Base-by-base conservation (phyloP, 1,139 yeast species). In the Sugiyamaella xylanicola region DNA sequence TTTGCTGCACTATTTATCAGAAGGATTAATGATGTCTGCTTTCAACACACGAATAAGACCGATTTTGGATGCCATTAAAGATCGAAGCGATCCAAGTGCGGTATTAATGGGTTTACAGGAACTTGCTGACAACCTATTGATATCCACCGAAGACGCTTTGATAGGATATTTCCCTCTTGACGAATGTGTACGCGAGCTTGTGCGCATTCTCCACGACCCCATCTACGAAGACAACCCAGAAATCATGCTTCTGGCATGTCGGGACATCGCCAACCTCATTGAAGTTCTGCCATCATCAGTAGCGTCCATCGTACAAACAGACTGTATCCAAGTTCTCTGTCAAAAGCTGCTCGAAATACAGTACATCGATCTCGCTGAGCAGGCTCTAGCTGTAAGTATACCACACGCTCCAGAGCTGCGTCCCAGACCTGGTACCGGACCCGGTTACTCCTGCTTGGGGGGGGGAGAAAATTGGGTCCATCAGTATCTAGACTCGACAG, bases 321-420 rank as follows among this genome's bases (percentile, higher is more conserved):
- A 87, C 1, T 80, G 91, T 11, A 39, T 51, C 17, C 85, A 83
- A 42, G 83, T 82, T 0, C 74, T 93, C 43, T 83, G 88, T 62
- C 75, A 77, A 11, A 87, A 87, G 63, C 72, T 93, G 46, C 69
- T 82, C 61, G 96, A 90, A 63, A 86, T 92, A 17, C 83, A 84
- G 56, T 91, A 83, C 68, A 92, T 93, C 54, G 99, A 93, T 69
- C 76, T 93, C 57, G 95, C 97, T 0, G 99, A 93, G 68, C 97
- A 92, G 70, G 92, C 93, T 0, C 73, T 93, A 45, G 92, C 86
- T 63, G 85, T 95, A 0, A 72, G 78, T 57, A 27, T 21, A 21
- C n/a, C n/a, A n/a, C n/a, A n/a, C n/a, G n/a, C n/a, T n/a, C n/a
- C n/a, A n/a, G n/a, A n/a, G n/a, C n/a, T n/a, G n/a, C n/a, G n/a